Evolutionary conservation across 2,329 filamentous ascomycete species (phyloP).

Genomic region (Thielaviopsis ethacetica): DNA sequence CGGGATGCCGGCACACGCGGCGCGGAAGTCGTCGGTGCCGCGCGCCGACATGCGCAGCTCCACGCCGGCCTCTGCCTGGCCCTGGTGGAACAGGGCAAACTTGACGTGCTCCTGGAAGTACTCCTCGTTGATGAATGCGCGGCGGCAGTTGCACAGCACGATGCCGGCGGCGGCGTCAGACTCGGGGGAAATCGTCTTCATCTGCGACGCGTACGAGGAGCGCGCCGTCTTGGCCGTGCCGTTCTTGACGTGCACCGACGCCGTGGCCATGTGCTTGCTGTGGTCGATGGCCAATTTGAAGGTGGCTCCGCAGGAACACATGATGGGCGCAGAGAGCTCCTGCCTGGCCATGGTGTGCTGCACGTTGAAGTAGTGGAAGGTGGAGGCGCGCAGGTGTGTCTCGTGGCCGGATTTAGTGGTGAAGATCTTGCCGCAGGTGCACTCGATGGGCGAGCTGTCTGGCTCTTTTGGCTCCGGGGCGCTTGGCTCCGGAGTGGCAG

Average conservation of each 20-base stretch:
- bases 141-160: neutral
- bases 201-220: neutral
- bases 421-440: neutral
- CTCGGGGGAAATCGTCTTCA: neutral
- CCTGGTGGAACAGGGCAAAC: neutral
- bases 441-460: neutral
- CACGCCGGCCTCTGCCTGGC: neutral
- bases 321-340: neutral
- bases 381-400: neutral
- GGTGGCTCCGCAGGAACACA: neutral
- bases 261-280: neutral
- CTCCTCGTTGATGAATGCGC: neutral
- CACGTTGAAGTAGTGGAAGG: neutral
- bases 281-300: neutral
- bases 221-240: neutral
- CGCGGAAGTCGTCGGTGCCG: neutral
- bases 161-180: neutral
- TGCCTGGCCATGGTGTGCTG: neutral
- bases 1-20: neutral
- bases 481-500: neutral
- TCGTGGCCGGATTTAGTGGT: neutral
- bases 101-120: neutral
- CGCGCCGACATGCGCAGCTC: neutral
- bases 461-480: no score
- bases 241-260: neutral